Evolutionary conservation across 192 early-diverging fungal genomes (phyloP).

Genomic region (Coemansia sp.): DNA sequence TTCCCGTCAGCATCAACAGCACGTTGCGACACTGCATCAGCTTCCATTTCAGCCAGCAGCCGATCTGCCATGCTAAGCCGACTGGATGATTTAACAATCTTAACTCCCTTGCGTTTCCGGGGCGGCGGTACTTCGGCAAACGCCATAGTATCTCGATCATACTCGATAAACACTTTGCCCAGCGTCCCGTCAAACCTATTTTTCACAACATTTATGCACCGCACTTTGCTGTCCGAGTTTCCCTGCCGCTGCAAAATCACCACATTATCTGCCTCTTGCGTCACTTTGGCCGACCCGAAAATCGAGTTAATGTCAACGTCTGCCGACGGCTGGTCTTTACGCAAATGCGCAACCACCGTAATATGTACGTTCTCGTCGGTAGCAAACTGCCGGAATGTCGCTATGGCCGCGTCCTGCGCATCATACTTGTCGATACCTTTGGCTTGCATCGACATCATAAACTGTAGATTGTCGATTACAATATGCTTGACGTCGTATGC

Average conservation of each 20-base stretch:
- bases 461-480: conserved; percentile 74
- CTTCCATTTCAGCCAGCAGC: conserved; percentile 23
- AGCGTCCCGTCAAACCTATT: conserved; percentile 73
- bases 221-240: conserved; percentile 35
- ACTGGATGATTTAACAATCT: conserved; percentile 25
- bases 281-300: conserved; percentile 72
- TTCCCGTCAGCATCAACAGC: too few species aligned
- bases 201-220: conserved; percentile 65
- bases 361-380: conserved; percentile 71
- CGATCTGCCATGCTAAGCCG: conserved; percentile 39
- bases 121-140: conserved; percentile 49
- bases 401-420: conserved; percentile 66
- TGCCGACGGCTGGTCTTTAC: conserved; percentile 60
- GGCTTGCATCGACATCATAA: conserved; percentile 70
- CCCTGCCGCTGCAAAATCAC: conserved; percentile 62
- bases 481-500: conserved; percentile 72
- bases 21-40: not conserved
- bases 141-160: conserved; percentile 29
- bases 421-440: conserved; percentile 65
- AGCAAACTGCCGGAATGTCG: conserved; percentile 64
- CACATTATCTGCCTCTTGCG: conserved; percentile 78
- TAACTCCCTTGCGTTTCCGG: conserved; percentile 36
- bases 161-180: conserved; percentile 58
- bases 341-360: conserved; percentile 69
- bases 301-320: conserved; percentile 68